These are phyloP conservation scores for Phyllosticta citrichinensis DNA, from an alignment of 2,329 filamentous ascomycete species.

Conservation along the genomic window DNA sequence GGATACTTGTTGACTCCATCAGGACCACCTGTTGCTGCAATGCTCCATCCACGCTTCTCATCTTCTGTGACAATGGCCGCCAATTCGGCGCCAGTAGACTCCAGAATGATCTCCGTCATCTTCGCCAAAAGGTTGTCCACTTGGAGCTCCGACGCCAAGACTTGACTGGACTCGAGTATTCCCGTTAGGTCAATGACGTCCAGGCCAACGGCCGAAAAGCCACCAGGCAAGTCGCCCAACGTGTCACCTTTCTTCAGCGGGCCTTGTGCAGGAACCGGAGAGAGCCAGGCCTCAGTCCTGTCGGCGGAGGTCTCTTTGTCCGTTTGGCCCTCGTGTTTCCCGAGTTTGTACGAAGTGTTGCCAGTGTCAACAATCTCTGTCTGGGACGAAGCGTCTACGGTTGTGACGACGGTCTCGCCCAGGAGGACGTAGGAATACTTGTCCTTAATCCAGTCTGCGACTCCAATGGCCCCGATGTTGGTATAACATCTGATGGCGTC, in stretches of 20 bases:
- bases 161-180: conserved; percentile 68
- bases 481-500: conserved; percentile 61
- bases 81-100: conserved; percentile 64
- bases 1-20: conserved; percentile 61
- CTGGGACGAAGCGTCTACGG: conserved; percentile 55
- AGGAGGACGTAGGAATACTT: conserved; percentile 59
- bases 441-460: conserved; percentile 57
- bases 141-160: conserved; percentile 68
- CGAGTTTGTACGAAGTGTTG: conserved; percentile 32
- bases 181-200: conserved; percentile 77
- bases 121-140: conserved; percentile 68
- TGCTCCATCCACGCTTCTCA: conserved; percentile 54
- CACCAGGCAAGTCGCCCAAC: conserved; percentile 47
- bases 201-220: conserved; percentile 55
- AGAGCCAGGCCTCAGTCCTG: conserved; percentile 39
- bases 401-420: conserved; percentile 50
- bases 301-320: conserved; percentile 31
- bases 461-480: conserved; percentile 57
- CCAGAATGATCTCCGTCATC: conserved; percentile 71
- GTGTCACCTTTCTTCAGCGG: conserved; percentile 28
- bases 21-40: conserved; percentile 63
- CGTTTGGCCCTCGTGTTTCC: conserved; percentile 34
- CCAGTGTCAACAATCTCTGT: conserved; percentile 52
- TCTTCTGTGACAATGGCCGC: conserved; percentile 68
- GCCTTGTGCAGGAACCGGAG: conserved; percentile 31